These are phyloP conservation scores for Ajuga chamaepitys DNA, from an alignment of 257 asterid genomes.

Conservation along the genomic window DNA sequence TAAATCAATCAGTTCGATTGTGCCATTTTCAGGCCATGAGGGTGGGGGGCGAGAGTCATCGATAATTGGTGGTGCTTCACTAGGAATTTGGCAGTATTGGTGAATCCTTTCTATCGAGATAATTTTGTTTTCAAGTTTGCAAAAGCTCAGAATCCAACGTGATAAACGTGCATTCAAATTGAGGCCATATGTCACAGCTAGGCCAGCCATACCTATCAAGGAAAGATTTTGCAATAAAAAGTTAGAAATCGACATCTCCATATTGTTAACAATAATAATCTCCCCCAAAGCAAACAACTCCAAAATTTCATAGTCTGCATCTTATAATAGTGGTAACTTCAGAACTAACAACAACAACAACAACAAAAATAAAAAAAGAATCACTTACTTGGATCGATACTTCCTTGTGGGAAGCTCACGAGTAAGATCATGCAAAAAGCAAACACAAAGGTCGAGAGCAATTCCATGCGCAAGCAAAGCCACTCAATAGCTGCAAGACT, in stretches of 20 bases:
- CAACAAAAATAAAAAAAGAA: neutral
- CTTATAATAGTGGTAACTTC: too few species aligned
- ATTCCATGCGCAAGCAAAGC: conserved; percentile 98
- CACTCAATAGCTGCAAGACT: conserved; percentile 98
- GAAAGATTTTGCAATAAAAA: neutral
- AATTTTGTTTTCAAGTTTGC: conserved; percentile 98
- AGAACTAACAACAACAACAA: neutral
- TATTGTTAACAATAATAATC: neutral
- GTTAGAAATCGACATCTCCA: neutral
- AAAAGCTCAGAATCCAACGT: conserved; percentile 97
- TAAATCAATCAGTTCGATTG: conserved; percentile 70
- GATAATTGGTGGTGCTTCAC: conserved; percentile 82
- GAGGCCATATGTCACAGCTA: conserved; percentile 95
- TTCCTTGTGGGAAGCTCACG: conserved; percentile 93
- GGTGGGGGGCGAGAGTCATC: conserved; percentile 65
- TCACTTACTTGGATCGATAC: conserved; percentile 90
- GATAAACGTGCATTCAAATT: conserved; percentile 94
- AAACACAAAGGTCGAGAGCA: conserved; percentile 91
- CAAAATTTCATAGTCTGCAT: too few species aligned
- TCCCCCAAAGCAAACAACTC: too few species aligned
- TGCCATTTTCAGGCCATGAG: conserved; percentile 89
- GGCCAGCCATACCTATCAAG: conserved; percentile 85
- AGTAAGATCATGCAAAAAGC: conserved; percentile 96
- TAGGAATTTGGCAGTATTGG: conserved; percentile 86
- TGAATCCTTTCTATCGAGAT: conserved; percentile 93